These are phyloP conservation scores for Amesomyces nigricolor DNA, from an alignment of 2,329 filamentous ascomycete genomes.

Conservation along the genomic window DNA sequence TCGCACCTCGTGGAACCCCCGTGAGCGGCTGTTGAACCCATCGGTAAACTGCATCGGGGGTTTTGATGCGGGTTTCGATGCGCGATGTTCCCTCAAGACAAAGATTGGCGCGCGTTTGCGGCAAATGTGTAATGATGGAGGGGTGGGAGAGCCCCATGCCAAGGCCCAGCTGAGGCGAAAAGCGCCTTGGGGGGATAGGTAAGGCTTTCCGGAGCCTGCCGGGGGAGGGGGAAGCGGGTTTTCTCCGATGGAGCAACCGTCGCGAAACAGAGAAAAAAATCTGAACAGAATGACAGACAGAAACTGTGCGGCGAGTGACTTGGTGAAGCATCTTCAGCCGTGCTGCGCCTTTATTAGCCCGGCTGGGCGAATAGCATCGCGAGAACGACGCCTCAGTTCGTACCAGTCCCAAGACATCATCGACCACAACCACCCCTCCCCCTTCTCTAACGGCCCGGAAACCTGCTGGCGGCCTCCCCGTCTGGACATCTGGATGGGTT, in stretches of 20 bases:
- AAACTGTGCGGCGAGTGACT: neutral
- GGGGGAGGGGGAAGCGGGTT: constrained; percentile 2
- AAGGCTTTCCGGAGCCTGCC: constrained; percentile 16
- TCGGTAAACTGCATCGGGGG: constrained; percentile 5
- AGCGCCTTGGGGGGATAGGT: constrained; percentile 16
- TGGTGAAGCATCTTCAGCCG: constrained; percentile 20
- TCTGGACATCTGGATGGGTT: neutral
- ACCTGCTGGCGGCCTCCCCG: constrained; percentile 19
- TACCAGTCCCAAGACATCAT: constrained; percentile 10
- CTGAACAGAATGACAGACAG: constrained; percentile 4
- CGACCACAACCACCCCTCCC: neutral
- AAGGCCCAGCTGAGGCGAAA: constrained; percentile 19
- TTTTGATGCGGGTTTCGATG: neutral
- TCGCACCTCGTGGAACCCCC: constrained; percentile 2
- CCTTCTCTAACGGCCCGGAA: constrained; percentile 1
- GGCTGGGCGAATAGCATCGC: constrained; percentile 16
- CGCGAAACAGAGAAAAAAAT: constrained; percentile 6
- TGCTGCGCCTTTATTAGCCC: constrained; percentile 23
- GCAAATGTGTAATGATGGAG: constrained; percentile 1
- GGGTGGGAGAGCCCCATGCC: constrained; percentile 10
- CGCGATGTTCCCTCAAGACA: neutral
- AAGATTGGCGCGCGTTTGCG: constrained; percentile 16
- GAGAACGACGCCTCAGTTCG: constrained; percentile 11
- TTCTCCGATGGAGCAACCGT: constrained; percentile 16
- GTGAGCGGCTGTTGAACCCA: constrained; percentile 2